These are phyloP conservation scores for Aegilops sharonensis DNA, from an alignment of 176 grass and related monocot genomes.

Conservation along the genomic window DNA sequence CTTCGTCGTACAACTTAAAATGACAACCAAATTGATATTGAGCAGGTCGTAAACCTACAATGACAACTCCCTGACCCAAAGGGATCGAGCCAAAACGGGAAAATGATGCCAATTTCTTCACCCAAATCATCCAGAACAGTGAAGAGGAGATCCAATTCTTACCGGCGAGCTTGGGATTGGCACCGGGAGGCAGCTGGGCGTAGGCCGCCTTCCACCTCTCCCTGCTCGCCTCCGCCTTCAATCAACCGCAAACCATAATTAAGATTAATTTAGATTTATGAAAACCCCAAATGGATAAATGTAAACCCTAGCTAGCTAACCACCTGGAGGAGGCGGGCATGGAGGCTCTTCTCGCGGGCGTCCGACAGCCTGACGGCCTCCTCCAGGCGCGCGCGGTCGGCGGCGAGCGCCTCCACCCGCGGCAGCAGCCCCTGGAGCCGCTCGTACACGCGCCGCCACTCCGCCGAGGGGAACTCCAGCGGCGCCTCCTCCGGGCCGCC, in stretches of 20 bases:
- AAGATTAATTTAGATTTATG: background rate
- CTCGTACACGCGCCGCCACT: slow-evolving; percentile 29
- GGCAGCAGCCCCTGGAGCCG: slow-evolving; percentile 30
- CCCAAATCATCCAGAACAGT: background rate
- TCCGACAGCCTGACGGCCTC: background rate
- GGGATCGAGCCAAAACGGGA: too few relatives aligned
- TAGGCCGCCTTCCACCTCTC: slow-evolving; percentile 1
- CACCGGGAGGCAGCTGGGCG: background rate
- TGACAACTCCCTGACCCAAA: too few relatives aligned
- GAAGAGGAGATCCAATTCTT: background rate
- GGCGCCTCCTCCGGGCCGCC: background rate
- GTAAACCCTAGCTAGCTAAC: background rate
- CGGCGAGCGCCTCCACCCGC: slow-evolving; percentile 29
- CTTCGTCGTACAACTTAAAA: too few relatives aligned
- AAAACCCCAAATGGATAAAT: too few relatives aligned
- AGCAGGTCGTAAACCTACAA: too few relatives aligned
- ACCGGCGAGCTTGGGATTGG: slow-evolving; percentile 4
- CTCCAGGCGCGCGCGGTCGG: slow-evolving; percentile 22
- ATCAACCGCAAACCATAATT: background rate
- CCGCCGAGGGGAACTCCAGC: background rate
- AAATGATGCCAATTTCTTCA: background rate
- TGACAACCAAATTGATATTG: too few relatives aligned
- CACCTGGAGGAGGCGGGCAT: background rate
- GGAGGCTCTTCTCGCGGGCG: background rate
- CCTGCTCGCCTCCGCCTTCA: background rate